Evolutionary conservation across 2,329 filamentous ascomycete species (phyloP).

Genomic region (Claviceps monticola): DNA sequence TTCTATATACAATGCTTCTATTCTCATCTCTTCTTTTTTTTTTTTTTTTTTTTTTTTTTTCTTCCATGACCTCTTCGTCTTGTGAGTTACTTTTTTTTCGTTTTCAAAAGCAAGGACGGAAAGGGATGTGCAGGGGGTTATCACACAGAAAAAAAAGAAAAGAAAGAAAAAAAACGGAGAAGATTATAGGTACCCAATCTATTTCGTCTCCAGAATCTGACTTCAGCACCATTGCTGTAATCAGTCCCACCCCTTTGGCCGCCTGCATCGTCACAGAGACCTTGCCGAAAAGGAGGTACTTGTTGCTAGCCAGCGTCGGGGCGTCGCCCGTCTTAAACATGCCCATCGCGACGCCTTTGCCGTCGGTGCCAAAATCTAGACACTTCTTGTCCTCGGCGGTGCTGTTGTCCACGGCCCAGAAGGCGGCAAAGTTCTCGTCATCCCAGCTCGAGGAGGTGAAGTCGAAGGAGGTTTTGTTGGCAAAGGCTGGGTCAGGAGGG

Average conservation of each 20-base stretch:
- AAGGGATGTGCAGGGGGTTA: neutral
- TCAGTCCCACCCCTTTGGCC: constrained; percentile 58
- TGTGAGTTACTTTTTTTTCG: no score
- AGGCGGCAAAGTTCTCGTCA: constrained; percentile 11
- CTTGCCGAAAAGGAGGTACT: constrained; percentile 77
- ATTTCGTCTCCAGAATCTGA: constrained; percentile 72
- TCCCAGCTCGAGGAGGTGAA: constrained; percentile 47
- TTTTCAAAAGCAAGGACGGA: no score
- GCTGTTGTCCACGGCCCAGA: constrained; percentile 21
- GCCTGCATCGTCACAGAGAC: constrained; percentile 57
- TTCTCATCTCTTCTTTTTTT: neutral
- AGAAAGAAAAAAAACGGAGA: neutral
- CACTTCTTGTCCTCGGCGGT: constrained; percentile 14
- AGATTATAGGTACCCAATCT: constrained; percentile 15
- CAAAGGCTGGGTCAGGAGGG: constrained; percentile 53
- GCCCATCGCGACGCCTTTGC: constrained; percentile 24
- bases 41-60: neutral
- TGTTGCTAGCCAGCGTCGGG: constrained; percentile 51
- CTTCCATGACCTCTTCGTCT: no score
- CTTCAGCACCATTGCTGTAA: constrained; percentile 64
- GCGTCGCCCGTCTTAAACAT: constrained; percentile 44
- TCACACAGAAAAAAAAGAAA: neutral
- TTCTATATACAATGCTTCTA: neutral
- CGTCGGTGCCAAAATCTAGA: constrained; percentile 13
- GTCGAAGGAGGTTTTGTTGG: constrained; percentile 37